Conservation (phyloP, 2,329 filamentous ascomycete genomes). For the Pestalotiopsis sp. region DNA sequence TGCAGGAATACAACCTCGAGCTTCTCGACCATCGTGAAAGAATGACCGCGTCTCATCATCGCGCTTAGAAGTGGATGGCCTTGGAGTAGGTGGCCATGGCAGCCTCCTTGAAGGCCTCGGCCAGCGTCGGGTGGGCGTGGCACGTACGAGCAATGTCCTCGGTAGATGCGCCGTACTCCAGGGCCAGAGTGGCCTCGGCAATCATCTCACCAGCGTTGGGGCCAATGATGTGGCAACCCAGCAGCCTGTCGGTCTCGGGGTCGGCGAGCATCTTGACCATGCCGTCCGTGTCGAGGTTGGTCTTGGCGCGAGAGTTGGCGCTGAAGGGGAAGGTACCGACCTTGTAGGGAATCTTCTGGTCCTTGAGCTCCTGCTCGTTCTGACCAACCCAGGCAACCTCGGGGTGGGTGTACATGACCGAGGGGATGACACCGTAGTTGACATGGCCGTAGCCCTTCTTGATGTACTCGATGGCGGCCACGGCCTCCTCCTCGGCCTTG, state of each 20-base stretch:
- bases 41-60: no score
- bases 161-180: constrained; percentile 94
- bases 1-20: constrained; percentile 15
- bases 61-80: constrained; percentile 85
- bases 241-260: constrained; percentile 91
- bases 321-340: constrained; percentile 94
- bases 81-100: constrained; percentile 96
- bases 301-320: constrained; percentile 98
- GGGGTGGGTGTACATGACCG: constrained; percentile 99
- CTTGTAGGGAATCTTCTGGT: constrained; percentile 85
- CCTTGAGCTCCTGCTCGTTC: constrained; percentile 95
- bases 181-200: constrained; percentile 89
- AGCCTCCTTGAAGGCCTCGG: constrained; percentile 99
- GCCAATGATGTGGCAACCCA: constrained; percentile 96
- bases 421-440: constrained; percentile 97
- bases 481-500: constrained; percentile 98
- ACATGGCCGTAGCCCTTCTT: constrained; percentile 98
- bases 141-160: constrained; percentile 95
- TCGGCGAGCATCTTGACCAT: constrained; percentile 97
- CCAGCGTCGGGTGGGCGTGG: constrained; percentile 93
- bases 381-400: constrained; percentile 99
- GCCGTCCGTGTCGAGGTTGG: constrained; percentile 93
- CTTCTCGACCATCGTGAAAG: background rate
- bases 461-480: constrained; percentile 94
- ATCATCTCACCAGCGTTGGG: constrained; percentile 99